Evolutionary conservation across 192 early-diverging fungal species (phyloP).

Genomic region (Coemansia sp.): DNA sequence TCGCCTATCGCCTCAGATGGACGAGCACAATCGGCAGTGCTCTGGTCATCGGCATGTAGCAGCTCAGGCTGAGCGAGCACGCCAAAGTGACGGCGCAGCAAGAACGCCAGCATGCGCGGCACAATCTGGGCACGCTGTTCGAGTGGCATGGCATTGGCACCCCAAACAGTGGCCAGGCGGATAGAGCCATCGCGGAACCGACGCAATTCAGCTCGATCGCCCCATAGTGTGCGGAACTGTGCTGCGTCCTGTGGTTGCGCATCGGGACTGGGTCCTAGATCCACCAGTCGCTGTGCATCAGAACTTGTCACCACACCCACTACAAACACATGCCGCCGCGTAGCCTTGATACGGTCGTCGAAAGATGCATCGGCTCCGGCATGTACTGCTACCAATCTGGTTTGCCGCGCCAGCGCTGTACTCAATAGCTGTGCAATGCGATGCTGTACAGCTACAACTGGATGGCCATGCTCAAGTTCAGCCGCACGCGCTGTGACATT

Average conservation of each 20-base stretch:
- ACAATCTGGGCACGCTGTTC: slow-evolving; percentile 73
- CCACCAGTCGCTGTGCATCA: slow-evolving; percentile 69
- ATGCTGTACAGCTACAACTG: slow-evolving; percentile 21
- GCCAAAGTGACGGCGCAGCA: slow-evolving; percentile 72
- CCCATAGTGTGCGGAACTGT: slow-evolving; percentile 82
- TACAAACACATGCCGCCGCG: slow-evolving; percentile 48
- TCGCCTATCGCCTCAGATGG: neutral
- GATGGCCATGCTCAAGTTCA: slow-evolving; percentile 28
- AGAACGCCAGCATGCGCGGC: slow-evolving; percentile 71
- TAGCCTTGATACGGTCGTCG: slow-evolving; percentile 51
- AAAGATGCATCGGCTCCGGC: slow-evolving; percentile 50
- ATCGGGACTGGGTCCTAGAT: slow-evolving; percentile 78
- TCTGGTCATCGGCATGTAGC: slow-evolving; percentile 15
- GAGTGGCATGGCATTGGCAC: slow-evolving; percentile 44
- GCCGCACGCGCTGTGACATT: slow-evolving; percentile 13
- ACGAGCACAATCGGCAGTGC: neutral
- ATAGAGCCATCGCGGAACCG: slow-evolving; percentile 95
- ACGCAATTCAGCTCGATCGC: slow-evolving; percentile 81
- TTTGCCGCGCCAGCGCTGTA: slow-evolving; percentile 18
- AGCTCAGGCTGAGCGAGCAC: slow-evolving; percentile 37
- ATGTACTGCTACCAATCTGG: slow-evolving; percentile 42
- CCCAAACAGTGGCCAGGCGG: slow-evolving; percentile 85
- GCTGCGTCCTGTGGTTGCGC: slow-evolving; percentile 63
- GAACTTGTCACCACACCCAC: slow-evolving; percentile 77
- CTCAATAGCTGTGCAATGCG: slow-evolving; percentile 27